These are phyloP conservation scores for Sporothrix pallida DNA, from an alignment of 2,329 filamentous ascomycete genomes.

Conservation along the genomic window DNA sequence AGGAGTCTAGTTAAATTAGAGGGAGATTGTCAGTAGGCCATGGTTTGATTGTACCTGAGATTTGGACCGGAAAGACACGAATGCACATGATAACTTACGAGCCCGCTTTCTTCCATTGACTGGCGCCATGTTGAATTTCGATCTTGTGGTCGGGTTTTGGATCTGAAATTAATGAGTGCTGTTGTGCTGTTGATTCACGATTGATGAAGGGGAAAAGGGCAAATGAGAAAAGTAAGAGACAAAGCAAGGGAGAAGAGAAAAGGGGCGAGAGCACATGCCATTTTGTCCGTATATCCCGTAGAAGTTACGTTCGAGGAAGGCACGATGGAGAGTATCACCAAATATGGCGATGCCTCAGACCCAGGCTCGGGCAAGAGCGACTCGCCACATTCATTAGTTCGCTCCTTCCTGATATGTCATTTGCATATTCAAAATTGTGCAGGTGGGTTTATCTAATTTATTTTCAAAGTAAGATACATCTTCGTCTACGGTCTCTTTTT, in stretches of 20 bases:
- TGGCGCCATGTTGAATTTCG: constrained; percentile 23
- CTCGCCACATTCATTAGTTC: not conserved
- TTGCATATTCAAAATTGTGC: not conserved
- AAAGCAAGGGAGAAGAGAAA: not conserved
- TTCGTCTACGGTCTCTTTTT: too few species aligned
- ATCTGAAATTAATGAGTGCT: too few species aligned
- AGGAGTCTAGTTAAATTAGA: not conserved
- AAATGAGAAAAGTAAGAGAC: not conserved
- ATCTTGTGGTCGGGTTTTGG: not conserved
- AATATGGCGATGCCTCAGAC: not conserved
- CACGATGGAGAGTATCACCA: not conserved
- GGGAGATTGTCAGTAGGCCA: not conserved
- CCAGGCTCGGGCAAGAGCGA: not conserved
- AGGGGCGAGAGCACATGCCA: not conserved
- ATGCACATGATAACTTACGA: constrained; percentile 16
- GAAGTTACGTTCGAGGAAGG: not conserved
- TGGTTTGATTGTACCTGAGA: too few species aligned
- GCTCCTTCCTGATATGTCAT: too few species aligned
- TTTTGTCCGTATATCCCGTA: not conserved
- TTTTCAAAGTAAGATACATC: too few species aligned
- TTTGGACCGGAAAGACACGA: not conserved
- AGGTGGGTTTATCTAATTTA: too few species aligned
- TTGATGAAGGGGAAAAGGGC: too few species aligned
- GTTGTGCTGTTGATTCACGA: too few species aligned
- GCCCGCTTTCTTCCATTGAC: constrained; percentile 30